Evolutionary conservation across 192 early-diverging fungal genomes (phyloP).

Genomic region (Paraglomus occultum): DNA sequence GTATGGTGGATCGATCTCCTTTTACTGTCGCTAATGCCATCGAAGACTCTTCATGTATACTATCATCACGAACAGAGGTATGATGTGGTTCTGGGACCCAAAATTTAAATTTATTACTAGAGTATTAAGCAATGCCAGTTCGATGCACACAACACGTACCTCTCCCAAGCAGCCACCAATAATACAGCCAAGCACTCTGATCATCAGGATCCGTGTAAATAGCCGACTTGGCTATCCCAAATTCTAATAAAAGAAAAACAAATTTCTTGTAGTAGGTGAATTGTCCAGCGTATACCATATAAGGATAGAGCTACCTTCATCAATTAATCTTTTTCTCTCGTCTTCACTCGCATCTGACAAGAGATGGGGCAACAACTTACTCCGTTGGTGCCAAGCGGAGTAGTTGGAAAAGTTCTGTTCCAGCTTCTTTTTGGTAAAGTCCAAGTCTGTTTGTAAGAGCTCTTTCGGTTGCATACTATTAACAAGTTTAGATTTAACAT

Average conservation of each 20-base stretch:
- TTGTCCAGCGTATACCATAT: slow-evolving; percentile 23
- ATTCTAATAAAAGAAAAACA: slow-evolving; percentile 53
- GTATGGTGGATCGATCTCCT: too few species aligned
- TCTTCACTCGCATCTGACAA: slow-evolving; percentile 42
- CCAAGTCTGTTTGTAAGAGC: slow-evolving; percentile 67
- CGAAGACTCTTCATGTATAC: not conserved
- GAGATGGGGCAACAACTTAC: slow-evolving; percentile 69
- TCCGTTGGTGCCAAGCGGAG: slow-evolving; percentile 98
- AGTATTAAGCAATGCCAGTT: too few species aligned
- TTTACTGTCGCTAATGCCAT: too few species aligned
- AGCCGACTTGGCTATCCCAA: slow-evolving; percentile 84
- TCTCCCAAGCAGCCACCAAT: slow-evolving; percentile 84
- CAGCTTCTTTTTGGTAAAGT: slow-evolving; percentile 89
- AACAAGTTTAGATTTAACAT: slow-evolving; percentile 61
- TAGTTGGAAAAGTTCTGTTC: slow-evolving; percentile 93
- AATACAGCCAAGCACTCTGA: slow-evolving; percentile 97
- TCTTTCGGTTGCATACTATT: slow-evolving; percentile 35
- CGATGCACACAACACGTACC: slow-evolving; percentile 27
- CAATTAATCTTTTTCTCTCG: slow-evolving; percentile 26
- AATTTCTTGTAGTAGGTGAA: not conserved
- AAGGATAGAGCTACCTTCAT: slow-evolving; percentile 28
- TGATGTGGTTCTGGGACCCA: slow-evolving; percentile 6
- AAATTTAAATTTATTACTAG: too few species aligned
- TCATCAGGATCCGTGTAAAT: slow-evolving; percentile 96
- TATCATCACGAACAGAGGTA: slow-evolving; percentile 4